Conservation (phyloP, 805 yeast genomes). For the Jamesozyma rosinii region DNA sequence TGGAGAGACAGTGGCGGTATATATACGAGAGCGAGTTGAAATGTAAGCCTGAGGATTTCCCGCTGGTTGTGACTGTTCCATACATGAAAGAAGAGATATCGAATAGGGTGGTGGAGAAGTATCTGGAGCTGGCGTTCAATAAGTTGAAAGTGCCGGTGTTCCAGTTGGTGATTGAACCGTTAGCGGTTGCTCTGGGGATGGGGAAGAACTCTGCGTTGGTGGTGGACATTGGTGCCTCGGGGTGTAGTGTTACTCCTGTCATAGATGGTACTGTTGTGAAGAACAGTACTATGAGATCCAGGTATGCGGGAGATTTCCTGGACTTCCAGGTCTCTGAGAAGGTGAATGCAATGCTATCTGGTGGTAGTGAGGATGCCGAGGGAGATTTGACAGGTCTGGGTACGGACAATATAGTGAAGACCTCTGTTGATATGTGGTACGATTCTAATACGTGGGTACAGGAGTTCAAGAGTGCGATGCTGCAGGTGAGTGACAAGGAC, state of each 20-base stretch:
- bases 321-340: slow-evolving; percentile 52
- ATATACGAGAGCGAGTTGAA: slow-evolving; percentile 45
- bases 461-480: slow-evolving; percentile 25
- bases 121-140: slow-evolving; percentile 69
- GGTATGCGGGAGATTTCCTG: slow-evolving; percentile 78
- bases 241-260: slow-evolving; percentile 66
- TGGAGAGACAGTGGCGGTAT: slow-evolving; percentile 58
- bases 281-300: slow-evolving; percentile 57
- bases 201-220: slow-evolving; percentile 73
- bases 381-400: background rate
- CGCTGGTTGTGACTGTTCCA: slow-evolving; percentile 44
- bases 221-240: slow-evolving; percentile 68
- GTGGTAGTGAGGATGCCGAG: background rate
- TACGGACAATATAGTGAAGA: background rate
- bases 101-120: slow-evolving; percentile 41
- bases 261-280: slow-evolving; percentile 62
- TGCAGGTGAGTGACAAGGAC: slow-evolving; percentile 24
- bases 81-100: slow-evolving; percentile 12
- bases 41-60: slow-evolving; percentile 50
- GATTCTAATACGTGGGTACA: slow-evolving; percentile 25
- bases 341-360: slow-evolving; percentile 26
- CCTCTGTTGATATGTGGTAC: slow-evolving; percentile 19
- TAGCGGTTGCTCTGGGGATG: slow-evolving; percentile 68
- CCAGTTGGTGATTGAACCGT: slow-evolving; percentile 64
- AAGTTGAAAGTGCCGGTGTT: slow-evolving; percentile 66